These are phyloP conservation scores for Cordyceps tenuipes DNA, from an alignment of 2,329 filamentous ascomycete species.

Conservation along the genomic window DNA sequence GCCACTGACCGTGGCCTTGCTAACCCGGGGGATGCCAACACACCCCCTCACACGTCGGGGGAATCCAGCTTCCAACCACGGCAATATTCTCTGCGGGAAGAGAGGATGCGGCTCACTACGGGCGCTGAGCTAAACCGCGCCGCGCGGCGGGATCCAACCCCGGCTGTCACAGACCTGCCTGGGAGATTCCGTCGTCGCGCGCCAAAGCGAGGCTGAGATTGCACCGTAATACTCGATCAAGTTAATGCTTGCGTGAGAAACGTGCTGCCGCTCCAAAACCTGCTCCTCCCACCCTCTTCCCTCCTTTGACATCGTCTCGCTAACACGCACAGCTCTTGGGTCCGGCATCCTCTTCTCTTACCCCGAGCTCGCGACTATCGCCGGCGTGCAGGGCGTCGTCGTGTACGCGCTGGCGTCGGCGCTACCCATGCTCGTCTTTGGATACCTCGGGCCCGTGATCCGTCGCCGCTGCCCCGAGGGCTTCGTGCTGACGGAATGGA, in stretches of 20 bases:
- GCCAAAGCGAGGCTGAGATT: constrained; percentile 73
- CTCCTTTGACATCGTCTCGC: constrained; percentile 17
- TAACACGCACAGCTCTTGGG: constrained; percentile 61
- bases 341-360: constrained; percentile 79
- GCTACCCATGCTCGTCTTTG: constrained; percentile 67
- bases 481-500: constrained; percentile 81
- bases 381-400: constrained; percentile 69
- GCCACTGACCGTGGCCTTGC: constrained; percentile 1
- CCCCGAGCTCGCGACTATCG: constrained; percentile 69
- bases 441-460: constrained; percentile 66
- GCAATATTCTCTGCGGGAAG: constrained; percentile 18
- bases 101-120: constrained; percentile 69
- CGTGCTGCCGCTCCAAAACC: constrained; percentile 74
- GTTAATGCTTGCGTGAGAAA: constrained; percentile 99
- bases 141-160: constrained; percentile 43
- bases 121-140: constrained; percentile 59
- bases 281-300: constrained; percentile 19
- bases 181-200: constrained; percentile 32
- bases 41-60: neutral
- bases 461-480: constrained; percentile 72
- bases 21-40: constrained; percentile 14
- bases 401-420: constrained; percentile 67
- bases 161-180: constrained; percentile 9
- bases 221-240: constrained; percentile 97
- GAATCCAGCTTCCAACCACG: neutral